A percentile compares a stretch with the other conserved stretches of the same genome.
These are phyloP conservation scores for Fusarium incarnatum DNA, from an alignment of 2,329 filamentous ascomycete species.

Conservation along the genomic window DNA sequence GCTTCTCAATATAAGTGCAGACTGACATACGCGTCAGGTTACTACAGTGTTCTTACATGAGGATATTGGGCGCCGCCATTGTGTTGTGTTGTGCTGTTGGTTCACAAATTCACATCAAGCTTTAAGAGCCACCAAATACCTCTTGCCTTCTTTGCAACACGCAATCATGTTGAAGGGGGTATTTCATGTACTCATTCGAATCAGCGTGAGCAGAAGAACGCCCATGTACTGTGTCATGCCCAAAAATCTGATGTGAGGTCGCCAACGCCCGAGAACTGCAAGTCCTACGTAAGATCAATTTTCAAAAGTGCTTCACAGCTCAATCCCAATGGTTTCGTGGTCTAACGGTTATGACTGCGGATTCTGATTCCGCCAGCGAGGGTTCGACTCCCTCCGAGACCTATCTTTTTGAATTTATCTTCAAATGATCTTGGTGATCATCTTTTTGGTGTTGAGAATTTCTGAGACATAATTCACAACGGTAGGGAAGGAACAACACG, in stretches of 20 bases:
- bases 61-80: background rate
- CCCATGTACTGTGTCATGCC: background rate
- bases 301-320: background rate
- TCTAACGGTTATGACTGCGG: constrained; percentile 25
- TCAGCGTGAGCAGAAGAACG: background rate
- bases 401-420: background rate
- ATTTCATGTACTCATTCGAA: background rate
- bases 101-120: background rate
- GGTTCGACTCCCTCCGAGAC: constrained; percentile 10
- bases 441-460: background rate
- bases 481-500: background rate
- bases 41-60: background rate
- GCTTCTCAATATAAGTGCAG: background rate
- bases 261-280: background rate
- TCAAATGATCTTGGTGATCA: no score
- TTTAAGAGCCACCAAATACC: background rate
- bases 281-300: fast-evolving
- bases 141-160: background rate
- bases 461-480: background rate
- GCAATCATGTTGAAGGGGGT: no score
- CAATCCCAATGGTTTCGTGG: constrained; percentile 18
- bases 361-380: constrained; percentile 30
- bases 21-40: no score
- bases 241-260: background rate
- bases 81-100: background rate